Evolutionary conservation across 1,284 basidiomycete species (phyloP).

Genomic region (Cerioporus squamosus): DNA sequence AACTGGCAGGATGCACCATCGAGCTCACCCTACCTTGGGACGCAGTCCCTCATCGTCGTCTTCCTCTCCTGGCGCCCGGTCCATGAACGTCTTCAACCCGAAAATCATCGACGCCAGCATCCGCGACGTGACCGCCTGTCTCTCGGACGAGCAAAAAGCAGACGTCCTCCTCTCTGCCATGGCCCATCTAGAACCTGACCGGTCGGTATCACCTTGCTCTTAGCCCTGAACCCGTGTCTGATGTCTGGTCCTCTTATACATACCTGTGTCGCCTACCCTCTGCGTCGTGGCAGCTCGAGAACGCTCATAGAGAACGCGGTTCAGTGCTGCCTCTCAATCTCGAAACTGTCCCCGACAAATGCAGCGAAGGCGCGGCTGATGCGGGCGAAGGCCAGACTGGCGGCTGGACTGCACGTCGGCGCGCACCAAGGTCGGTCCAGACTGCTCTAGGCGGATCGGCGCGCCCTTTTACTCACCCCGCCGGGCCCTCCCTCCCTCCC

Average conservation of each 20-base stretch:
- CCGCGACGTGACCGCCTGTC: slow-evolving; percentile 59
- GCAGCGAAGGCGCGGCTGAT: slow-evolving; percentile 64
- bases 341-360: slow-evolving; percentile 54
- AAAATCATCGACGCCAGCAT: slow-evolving; percentile 74
- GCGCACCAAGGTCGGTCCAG: slow-evolving; percentile 63
- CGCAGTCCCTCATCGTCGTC: slow-evolving; percentile 15
- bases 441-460: slow-evolving; percentile 26
- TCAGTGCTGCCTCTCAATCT: slow-evolving; percentile 66
- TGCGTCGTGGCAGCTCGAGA: slow-evolving; percentile 48
- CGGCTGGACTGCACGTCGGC: slow-evolving; percentile 59
- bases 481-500: background rate
- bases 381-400: slow-evolving; percentile 64
- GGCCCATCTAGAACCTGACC: slow-evolving; percentile 46
- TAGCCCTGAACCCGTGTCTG: slow-evolving; percentile 15
- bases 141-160: slow-evolving; percentile 66
- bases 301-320: slow-evolving; percentile 74
- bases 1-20: slow-evolving; percentile 21
- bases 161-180: slow-evolving; percentile 68
- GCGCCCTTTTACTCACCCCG: slow-evolving; percentile 19
- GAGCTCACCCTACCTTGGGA: slow-evolving; percentile 20
- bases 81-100: slow-evolving; percentile 71
- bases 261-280: background rate
- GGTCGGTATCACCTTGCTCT: slow-evolving; percentile 26
- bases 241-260: slow-evolving; percentile 8
- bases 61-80: slow-evolving; percentile 6